These are phyloP conservation scores for Solanum piurae DNA, from an alignment of 257 asterid genomes.

Conservation along the genomic window DNA sequence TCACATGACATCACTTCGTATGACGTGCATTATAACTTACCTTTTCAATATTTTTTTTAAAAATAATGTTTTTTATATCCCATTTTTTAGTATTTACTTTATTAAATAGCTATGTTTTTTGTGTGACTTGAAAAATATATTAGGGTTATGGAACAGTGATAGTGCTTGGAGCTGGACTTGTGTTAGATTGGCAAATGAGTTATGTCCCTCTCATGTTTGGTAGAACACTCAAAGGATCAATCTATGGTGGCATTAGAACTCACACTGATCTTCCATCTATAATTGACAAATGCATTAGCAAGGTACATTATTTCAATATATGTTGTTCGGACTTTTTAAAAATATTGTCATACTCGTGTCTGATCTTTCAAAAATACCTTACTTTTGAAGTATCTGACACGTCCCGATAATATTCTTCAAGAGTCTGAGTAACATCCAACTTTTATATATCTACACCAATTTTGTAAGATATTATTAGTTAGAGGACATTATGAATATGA, in stretches of 20 bases:
- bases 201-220: conserved; percentile 42
- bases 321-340: neutral
- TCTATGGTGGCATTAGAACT: conserved; percentile 46
- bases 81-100: neutral
- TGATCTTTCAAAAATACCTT: neutral
- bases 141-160: conserved; percentile 21
- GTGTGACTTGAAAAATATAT: neutral
- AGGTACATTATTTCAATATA: conserved; percentile 15
- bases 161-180: conserved; percentile 17
- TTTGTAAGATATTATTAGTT: neutral
- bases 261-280: conserved; percentile 35
- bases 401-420: neutral
- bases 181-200: conserved; percentile 18
- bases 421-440: neutral
- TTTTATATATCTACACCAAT: neutral
- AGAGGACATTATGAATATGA: neutral
- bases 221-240: conserved; percentile 39
- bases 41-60: no score
- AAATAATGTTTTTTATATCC: neutral
- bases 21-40: neutral
- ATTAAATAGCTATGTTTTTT: neutral
- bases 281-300: conserved; percentile 38
- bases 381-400: neutral
- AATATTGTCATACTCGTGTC: neutral
- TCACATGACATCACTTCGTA: neutral